Conservation (phyloP, 2,329 filamentous ascomycete species). For the Botrytis medusae region DNA sequence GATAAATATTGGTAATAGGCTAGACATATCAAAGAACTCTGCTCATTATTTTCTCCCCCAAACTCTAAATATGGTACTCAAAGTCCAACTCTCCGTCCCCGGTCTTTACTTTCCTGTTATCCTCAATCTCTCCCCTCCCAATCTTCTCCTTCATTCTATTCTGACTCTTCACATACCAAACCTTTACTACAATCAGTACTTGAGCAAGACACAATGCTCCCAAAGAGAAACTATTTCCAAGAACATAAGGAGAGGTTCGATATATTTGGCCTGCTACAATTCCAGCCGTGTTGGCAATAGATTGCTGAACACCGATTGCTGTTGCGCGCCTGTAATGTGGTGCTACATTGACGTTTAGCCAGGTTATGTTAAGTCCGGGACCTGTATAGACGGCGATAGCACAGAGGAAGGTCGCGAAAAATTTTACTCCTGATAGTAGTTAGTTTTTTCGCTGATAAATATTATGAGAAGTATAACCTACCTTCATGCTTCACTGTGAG, state of each 20-base stretch:
- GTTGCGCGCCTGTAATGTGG: conserved; percentile 49
- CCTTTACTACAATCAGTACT: conserved; percentile 43
- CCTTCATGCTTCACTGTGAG: conserved; percentile 48
- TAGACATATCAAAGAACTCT: background rate
- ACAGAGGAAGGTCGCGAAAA: conserved; percentile 51
- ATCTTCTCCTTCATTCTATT: conserved; percentile 45
- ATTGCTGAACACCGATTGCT: conserved; percentile 48
- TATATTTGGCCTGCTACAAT: conserved; percentile 42
- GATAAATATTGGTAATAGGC: background rate
- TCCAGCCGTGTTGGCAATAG: conserved; percentile 49
- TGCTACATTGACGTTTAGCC: conserved; percentile 49
- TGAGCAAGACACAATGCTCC: conserved; percentile 27
- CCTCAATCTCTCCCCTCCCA: conserved; percentile 44
- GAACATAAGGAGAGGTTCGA: conserved; percentile 30
- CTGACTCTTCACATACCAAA: conserved; percentile 45
- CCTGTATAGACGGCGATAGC: conserved; percentile 50
- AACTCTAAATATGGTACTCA: conserved; percentile 44
- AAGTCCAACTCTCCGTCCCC: conserved; percentile 51
- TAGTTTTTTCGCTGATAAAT: background rate
- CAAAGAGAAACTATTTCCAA: conserved; percentile 31
- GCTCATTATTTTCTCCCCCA: background rate
- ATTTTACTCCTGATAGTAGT: conserved; percentile 38
- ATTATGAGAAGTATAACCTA: background rate
- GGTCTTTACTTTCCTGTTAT: conserved; percentile 47
- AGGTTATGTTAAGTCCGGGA: conserved; percentile 49